Conservation (phyloP, 495 filamentous ascomycete species). For the Neurospora sp. region DNA sequence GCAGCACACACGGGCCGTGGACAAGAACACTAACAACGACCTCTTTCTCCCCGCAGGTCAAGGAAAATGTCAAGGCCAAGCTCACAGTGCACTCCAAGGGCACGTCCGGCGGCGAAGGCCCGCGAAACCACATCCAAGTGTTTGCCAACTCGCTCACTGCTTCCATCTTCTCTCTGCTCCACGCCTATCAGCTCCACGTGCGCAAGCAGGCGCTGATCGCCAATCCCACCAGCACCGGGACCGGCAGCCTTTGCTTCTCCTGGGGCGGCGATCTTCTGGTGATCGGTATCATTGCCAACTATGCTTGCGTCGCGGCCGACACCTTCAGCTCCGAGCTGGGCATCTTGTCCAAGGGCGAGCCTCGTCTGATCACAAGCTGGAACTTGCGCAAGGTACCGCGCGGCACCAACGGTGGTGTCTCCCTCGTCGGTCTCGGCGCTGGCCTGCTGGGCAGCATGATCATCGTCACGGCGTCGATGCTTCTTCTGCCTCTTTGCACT, state of each 20-base stretch:
- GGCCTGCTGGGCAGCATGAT: slow-evolving; percentile 66
- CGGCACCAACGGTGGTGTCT: slow-evolving; percentile 91
- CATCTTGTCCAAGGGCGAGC: slow-evolving; percentile 66
- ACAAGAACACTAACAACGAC: not conserved
- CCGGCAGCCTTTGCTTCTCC: slow-evolving; percentile 35
- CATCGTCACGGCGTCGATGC: slow-evolving; percentile 52
- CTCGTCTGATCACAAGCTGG: slow-evolving; percentile 78
- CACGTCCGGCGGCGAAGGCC: slow-evolving; percentile 61
- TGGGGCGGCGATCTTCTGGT: slow-evolving; percentile 47
- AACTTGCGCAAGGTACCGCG: slow-evolving; percentile 65
- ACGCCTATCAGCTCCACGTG: slow-evolving; percentile 50
- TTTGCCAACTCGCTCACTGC: slow-evolving; percentile 78
- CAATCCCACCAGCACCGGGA: slow-evolving; percentile 2
- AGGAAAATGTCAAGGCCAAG: slow-evolving; percentile 72
- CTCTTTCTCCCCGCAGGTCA: slow-evolving; percentile 42
- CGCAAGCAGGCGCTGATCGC: slow-evolving; percentile 23
- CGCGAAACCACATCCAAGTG: slow-evolving; percentile 80
- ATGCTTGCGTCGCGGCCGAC: slow-evolving; percentile 83
- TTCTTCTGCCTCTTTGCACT: slow-evolving; percentile 61
- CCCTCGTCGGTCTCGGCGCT: slow-evolving; percentile 56
- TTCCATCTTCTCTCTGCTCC: slow-evolving; percentile 59
- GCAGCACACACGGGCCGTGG: not conserved
- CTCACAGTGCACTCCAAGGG: slow-evolving; percentile 71
- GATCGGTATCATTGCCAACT: slow-evolving; percentile 58
- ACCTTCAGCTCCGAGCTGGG: slow-evolving; percentile 91